A percentile compares a stretch with the other conserved stretches of the same genome.
phyloP scores from a whole-genome alignment of 345 rosid genomes.

The Acer yangbiense region DNA sequence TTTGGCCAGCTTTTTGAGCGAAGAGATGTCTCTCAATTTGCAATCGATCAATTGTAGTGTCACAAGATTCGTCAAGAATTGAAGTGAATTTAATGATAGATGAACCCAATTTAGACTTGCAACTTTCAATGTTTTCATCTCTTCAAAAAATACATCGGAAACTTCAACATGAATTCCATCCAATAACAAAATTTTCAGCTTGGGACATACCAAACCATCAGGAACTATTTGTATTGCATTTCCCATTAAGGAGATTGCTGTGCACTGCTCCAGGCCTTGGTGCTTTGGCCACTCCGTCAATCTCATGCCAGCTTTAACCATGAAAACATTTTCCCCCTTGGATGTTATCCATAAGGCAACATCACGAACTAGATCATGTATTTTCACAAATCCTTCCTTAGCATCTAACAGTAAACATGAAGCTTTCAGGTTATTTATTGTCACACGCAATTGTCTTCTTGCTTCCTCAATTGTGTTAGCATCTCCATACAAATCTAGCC shows the following conservation, averaged over 20 bases:
- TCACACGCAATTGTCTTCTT: not conserved
- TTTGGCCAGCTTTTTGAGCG: not conserved
- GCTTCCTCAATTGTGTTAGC: not conserved
- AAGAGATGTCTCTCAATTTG: not conserved
- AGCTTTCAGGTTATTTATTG: not conserved
- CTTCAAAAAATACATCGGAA: too few relatives aligned
- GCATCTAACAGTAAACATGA: slow-evolving; percentile 5
- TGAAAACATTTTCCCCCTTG: not conserved
- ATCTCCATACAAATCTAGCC: not conserved
- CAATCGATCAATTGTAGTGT: not conserved
- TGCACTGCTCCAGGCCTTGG: not conserved
- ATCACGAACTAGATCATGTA: slow-evolving; percentile 9
- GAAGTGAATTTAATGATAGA: not conserved
- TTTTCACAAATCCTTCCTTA: slow-evolving; percentile 3
- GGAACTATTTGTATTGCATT: not conserved
- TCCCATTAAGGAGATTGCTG: not conserved
- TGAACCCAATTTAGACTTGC: too few relatives aligned
- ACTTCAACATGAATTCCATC: not conserved
- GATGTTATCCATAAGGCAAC: not conserved
- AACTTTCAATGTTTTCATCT: too few relatives aligned
- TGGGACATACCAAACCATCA: not conserved
- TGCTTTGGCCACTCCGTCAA: slow-evolving; percentile 17
- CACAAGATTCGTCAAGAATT: not conserved
- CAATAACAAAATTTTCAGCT: slow-evolving; percentile 4
- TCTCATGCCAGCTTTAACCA: not conserved